Base-by-base conservation (phyloP, 352 stramenopile genomes). In the Pythium chondricola region DNA sequence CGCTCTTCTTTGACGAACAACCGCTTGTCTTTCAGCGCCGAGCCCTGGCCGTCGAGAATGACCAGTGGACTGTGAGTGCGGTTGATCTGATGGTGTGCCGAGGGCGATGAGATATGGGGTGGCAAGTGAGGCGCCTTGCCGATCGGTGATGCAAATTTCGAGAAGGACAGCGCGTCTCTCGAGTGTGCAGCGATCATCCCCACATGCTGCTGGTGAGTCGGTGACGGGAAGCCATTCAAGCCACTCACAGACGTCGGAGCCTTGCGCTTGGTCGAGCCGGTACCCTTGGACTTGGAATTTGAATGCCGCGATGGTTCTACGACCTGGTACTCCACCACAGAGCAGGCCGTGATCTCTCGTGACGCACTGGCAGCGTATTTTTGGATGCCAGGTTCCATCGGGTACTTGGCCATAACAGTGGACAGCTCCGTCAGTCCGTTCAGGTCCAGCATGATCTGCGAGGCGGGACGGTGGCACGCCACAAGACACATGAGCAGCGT, bases 401-500 rank as follows among this genome's bases (percentile, higher is more conserved):
- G 67, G 48, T 81, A 87, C 47, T 72, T 84, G 22, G 80, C 67
- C 71, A 89, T 85, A 2, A 88, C 66, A 0, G 67, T 88, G 22
- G 80, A 92, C 14, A 92, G 63, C 27, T 92, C 80, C 14, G 60
- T 45, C 24, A 89, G 55, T 10, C 75, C 80, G 20, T 86, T 83
- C 5, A 88, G 61, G 17, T 59, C 55, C 6, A 86, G 50, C 16
- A 91, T 63, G 18, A 81, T 48, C 7, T 63, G 56, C 7, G 72
- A 74, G 5, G 74, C 74, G 14, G 71, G 55, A 8, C 67, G 62
- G 24, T 83, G 67, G 52, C 65, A 85, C 10, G 76, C 71, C 8
- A 71, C 66, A 17, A 91, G 67, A 42, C 80, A 89, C 65, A 92
- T 74, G 7, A 89, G 58, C 38, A 92, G 64, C 10, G 73, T 87